These are phyloP conservation scores for Pseudogymnoascus sp. DNA, from an alignment of 2,329 filamentous ascomycete genomes.

Conservation along the genomic window DNA sequence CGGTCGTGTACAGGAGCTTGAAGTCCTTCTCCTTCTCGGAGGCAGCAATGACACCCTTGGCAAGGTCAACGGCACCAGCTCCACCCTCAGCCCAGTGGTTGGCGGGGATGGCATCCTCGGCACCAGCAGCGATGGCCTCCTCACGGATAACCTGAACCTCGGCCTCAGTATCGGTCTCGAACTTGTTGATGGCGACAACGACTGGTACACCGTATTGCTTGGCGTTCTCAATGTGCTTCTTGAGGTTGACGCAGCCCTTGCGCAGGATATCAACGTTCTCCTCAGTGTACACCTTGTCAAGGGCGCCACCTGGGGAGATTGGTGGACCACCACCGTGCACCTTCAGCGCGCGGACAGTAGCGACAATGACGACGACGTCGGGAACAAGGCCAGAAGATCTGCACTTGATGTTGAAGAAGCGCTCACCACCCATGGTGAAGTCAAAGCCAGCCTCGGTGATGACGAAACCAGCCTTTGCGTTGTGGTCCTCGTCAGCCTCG, in stretches of 20 bases:
- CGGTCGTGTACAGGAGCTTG: conserved; percentile 74
- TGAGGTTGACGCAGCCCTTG: conserved; percentile 84
- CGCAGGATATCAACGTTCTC: conserved; percentile 91
- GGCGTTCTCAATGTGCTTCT: conserved; percentile 91
- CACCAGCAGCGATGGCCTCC: conserved; percentile 83
- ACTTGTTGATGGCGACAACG: conserved; percentile 95
- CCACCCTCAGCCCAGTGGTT: conserved; percentile 98
- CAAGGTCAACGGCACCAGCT: conserved; percentile 79
- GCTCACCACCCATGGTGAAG: conserved; percentile 98
- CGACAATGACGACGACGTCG: conserved; percentile 90
- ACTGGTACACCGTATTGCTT: conserved; percentile 85
- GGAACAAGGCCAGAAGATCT: conserved; percentile 86
- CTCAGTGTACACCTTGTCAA: conserved; percentile 82
- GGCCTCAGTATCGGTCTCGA: conserved; percentile 86
- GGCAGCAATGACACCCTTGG: conserved; percentile 75
- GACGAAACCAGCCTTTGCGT: conserved; percentile 79
- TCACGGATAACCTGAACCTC: conserved; percentile 85
- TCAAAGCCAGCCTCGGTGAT: conserved; percentile 97
- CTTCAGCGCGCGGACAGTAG: conserved; percentile 91
- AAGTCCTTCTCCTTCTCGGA: conserved; percentile 79
- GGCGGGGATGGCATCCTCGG: conserved; percentile 84
- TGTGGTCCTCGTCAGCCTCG: conserved; percentile 79
- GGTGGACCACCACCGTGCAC: conserved; percentile 95
- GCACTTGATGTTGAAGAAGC: conserved; percentile 99
- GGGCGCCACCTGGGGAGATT: conserved; percentile 75